phyloP scores from a whole-genome alignment of 2,329 filamentous ascomycete genomes.

The Juglanconis juglandina region DNA sequence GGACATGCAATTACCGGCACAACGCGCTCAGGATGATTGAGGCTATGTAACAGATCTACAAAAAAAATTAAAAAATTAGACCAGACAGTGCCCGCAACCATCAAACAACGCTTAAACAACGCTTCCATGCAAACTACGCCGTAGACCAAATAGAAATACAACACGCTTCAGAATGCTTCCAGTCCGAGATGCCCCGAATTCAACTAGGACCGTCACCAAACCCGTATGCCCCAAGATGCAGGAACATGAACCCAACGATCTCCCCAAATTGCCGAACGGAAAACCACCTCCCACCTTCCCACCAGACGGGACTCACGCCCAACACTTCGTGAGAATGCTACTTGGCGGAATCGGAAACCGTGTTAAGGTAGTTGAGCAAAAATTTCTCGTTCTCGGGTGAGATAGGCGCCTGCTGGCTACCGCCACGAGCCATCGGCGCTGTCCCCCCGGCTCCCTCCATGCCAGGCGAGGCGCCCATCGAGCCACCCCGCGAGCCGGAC shows the following conservation, averaged over 20 bases:
- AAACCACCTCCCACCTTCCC: not conserved
- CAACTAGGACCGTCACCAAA: not conserved
- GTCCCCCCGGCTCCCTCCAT: conserved; percentile 1
- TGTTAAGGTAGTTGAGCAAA: conserved; percentile 18
- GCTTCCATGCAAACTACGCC: not conserved
- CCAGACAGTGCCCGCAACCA: not conserved
- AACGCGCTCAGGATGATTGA: not conserved
- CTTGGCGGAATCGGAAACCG: conserved; percentile 12
- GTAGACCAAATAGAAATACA: not conserved
- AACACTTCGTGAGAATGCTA: not conserved
- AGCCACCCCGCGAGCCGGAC: not conserved
- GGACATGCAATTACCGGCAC: too few relatives aligned
- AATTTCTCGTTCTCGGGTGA: conserved; percentile 19
- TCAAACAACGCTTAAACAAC: not conserved
- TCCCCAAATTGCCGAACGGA: not conserved
- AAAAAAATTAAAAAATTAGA: not conserved
- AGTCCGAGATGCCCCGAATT: not conserved
- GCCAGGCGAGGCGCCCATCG: conserved; percentile 5
- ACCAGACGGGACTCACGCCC: not conserved
- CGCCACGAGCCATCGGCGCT: conserved; percentile 2
- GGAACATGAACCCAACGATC: not conserved
- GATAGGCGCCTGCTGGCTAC: conserved; percentile 14
- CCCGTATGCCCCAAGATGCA: not conserved
- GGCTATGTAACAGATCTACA: not conserved
- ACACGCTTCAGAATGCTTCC: not conserved